phyloP scores from a whole-genome alignment of 2,329 filamentous ascomycete genomes.

The Arthrinium puccinioides region DNA sequence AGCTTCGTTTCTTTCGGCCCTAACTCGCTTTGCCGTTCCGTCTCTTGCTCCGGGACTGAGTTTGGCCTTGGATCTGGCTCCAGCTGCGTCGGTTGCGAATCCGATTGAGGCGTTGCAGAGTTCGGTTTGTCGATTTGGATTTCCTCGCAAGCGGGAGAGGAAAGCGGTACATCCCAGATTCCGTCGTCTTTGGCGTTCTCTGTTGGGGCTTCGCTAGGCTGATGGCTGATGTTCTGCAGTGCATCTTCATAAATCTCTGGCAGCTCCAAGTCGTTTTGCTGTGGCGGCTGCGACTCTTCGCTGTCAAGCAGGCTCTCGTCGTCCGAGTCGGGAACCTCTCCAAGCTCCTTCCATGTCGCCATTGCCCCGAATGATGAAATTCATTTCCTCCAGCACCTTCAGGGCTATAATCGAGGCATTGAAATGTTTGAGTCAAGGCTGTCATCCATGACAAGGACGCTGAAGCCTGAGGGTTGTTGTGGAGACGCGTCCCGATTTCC shows the following conservation, averaged over 20 bases:
- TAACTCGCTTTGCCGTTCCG: no score
- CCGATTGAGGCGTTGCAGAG: no score
- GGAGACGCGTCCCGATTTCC: slow-evolving; percentile 2
- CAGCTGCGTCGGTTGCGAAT: no score
- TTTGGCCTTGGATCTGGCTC: no score
- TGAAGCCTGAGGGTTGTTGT: no score
- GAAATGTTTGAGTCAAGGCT: not conserved
- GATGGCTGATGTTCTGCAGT: slow-evolving; percentile 1
- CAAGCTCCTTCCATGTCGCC: slow-evolving; percentile 36
- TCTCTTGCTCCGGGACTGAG: no score
- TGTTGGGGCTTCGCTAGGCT: not conserved
- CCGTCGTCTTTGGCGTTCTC: slow-evolving; percentile 4
- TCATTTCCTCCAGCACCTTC: slow-evolving; percentile 18
- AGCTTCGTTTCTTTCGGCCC: no score
- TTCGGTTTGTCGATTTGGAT: no score
- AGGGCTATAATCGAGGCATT: not conserved
- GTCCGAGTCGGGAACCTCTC: slow-evolving; percentile 36
- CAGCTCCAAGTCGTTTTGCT: no score
- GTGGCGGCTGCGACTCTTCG: slow-evolving; percentile 21
- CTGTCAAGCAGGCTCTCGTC: slow-evolving; percentile 31
- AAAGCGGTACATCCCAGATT: slow-evolving; percentile 24
- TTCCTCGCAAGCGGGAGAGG: slow-evolving; percentile 44
- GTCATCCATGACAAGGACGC: no score
- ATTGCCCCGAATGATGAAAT: slow-evolving; percentile 24
- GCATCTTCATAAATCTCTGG: slow-evolving; percentile 4